Base-by-base conservation (phyloP, 2,329 filamentous ascomycete species). In the Aspergillus sp. region DNA sequence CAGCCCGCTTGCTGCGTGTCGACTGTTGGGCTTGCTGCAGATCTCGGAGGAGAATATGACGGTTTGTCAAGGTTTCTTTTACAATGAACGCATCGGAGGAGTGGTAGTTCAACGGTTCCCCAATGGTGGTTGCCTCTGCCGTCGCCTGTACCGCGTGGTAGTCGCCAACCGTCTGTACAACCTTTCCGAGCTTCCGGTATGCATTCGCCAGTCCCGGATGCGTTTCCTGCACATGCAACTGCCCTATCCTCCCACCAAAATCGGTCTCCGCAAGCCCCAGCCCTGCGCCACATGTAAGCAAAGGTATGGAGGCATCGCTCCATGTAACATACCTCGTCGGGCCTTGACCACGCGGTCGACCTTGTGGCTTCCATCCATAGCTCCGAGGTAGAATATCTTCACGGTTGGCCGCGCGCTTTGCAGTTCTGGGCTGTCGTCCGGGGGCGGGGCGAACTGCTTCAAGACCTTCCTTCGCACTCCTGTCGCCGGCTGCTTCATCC, bases 331-430 rank as follows among this genome's bases (percentile, higher is more conserved):
- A 93, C 89, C 85, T 78, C 88, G 75, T 54, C 91, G 75, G 39
- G 82, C 78, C 64, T 94, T 96, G 44, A 98, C 91, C 20, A 96
- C 74, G 55, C 81, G 85, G 53, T 98, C 91, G 19, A 98, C 78
- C 63, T 95, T 96, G 62, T 98, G 91, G 26, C 86, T 86, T n/a
- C 86, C 78, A 55, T 96, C 91, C 86, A 98, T 93, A 5, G 86
- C 81, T 13, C 85, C 86, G 14, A 98, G 69, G 54, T 98, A 98
- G 57, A 98, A 96, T 29, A 88, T 73, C 66, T 98, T 98, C 24
- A 96, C 91, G 26, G 86, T 71, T 1, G 91, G 91, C 33, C 91
- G 76, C 13, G 88, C 86, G 49, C 91, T 81, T 42, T 89, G 80
- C 34, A 98, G 71, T 65, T 98, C 91, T 7, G 89, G 88, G 1